A percentile compares a stretch with the other conserved stretches of the same genome.
phyloP scores from a whole-genome alignment of 306 rosid genomes.

The Comarum palustre region DNA sequence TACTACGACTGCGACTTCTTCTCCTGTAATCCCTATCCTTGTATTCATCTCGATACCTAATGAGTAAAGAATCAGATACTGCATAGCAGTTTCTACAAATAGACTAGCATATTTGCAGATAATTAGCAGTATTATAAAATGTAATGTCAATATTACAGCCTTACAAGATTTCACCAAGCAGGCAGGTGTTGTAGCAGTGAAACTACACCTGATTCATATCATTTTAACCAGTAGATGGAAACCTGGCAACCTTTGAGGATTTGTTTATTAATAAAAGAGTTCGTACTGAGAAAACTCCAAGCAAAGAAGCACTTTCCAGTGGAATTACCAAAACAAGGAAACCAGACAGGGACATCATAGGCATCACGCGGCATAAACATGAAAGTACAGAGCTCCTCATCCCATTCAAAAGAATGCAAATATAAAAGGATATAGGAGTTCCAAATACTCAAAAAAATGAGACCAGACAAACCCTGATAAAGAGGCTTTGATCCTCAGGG shows the following conservation, averaged over 20 bases:
- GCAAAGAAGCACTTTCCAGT: not conserved
- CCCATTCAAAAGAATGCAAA: not conserved
- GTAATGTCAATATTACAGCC: not conserved
- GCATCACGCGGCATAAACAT: not conserved
- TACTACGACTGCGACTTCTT: conserved; percentile 68
- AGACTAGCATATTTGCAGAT: not conserved
- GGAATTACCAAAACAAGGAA: not conserved
- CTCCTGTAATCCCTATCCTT: conserved; percentile 52
- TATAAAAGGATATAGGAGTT: not conserved
- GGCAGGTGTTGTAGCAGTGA: not conserved
- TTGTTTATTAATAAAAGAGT: not conserved
- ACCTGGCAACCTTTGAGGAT: not conserved
- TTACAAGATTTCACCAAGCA: not conserved
- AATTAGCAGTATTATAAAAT: not conserved
- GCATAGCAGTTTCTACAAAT: not conserved
- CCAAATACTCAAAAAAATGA: not conserved
- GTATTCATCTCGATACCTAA: conserved; percentile 57
- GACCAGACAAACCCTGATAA: not conserved
- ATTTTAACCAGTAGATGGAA: not conserved
- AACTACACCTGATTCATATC: not conserved
- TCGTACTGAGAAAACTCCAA: not conserved
- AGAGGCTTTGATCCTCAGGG: not conserved
- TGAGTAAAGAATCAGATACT: conserved; percentile 16
- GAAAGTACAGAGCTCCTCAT: not conserved
- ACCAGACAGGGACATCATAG: not conserved